Base-by-base conservation (phyloP, 345 rosid genomes). In the Carallia pectinifolia region DNA sequence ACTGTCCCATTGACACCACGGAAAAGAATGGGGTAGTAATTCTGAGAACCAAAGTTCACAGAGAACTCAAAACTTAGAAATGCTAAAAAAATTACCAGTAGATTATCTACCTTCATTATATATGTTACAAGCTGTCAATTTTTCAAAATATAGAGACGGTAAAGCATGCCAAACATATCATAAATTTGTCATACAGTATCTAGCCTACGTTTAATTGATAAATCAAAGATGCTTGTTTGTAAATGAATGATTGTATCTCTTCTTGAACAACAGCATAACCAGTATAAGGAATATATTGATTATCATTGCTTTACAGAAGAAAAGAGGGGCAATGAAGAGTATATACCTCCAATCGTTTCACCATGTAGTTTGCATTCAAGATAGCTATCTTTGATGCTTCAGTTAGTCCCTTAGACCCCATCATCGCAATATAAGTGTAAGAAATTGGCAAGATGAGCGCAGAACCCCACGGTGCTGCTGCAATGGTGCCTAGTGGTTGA, bases 401-500 rank as follows among this genome's bases (percentile, higher is more conserved):
- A 56, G 98, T 89, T 63, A 92, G 91, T 70, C 99, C 99, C 62
- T 88, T 80, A 27, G 99, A 92, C 31, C 98, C 99, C 99, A 95
- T 95, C 99, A 95, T 92, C 65, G 96, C 98, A 58, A 95, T 88
- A 81, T 95, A 95, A 65, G 94, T 77, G 64, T 92, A 95, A 1
- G 99, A 95, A 52, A 95, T 92, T 19, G 97, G 98, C 83, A 95
- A 85, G 81, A 95, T 95, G 71, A 95, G 97, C 8, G 98, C 96
- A 70, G 98, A 95, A 61, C 98, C 99, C 98, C 97, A 95, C 4
- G 98, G 99, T 70, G 99, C 99, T 44, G 99, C 99, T 3, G 99
- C 59, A 77, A 95, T 95, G 70, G 97, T 76, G 64, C 99, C 99
- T 53, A 95, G 67, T 13, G 99, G 97, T 38, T 81, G 53, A 65